These are phyloP conservation scores for Exophiala xenobiotica DNA, from an alignment of 2,329 filamentous ascomycete genomes.

Conservation along the genomic window DNA sequence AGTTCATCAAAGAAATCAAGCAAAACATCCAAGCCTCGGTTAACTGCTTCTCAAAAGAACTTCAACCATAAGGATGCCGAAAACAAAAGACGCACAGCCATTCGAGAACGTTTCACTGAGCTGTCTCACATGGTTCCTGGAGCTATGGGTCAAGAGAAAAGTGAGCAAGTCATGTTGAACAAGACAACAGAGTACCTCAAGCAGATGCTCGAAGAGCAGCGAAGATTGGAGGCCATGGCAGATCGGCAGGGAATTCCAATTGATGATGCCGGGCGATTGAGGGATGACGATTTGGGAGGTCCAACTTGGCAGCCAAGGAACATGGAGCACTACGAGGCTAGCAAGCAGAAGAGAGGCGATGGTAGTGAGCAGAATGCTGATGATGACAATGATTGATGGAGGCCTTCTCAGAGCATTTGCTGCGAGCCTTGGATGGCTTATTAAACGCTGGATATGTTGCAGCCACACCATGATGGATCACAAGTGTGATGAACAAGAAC, in stretches of 20 bases:
- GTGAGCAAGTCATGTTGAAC: constrained; percentile 79
- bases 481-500: neutral
- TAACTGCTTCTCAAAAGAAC: constrained; percentile 70
- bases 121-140: constrained; percentile 79
- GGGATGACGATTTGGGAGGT: constrained; percentile 28
- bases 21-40: constrained; percentile 58
- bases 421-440: too few relatives aligned
- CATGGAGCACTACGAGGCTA: constrained; percentile 28
- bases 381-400: constrained; percentile 15
- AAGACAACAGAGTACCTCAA: constrained; percentile 66
- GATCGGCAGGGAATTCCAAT: constrained; percentile 23
- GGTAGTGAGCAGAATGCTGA: constrained; percentile 3
- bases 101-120: constrained; percentile 79
- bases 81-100: constrained; percentile 67
- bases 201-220: constrained; percentile 59
- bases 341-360: constrained; percentile 23
- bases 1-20: constrained; percentile 23
- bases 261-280: constrained; percentile 14
- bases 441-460: neutral
- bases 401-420: too few relatives aligned
- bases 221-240: constrained; percentile 52
- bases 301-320: constrained; percentile 23
- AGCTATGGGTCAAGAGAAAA: constrained; percentile 77
- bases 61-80: constrained; percentile 70
- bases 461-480: neutral